A percentile compares a stretch with the other conserved stretches of the same genome.
phyloP scores from a whole-genome alignment of 164 flowering plant species.

The Liquidambar formosana region DNA sequence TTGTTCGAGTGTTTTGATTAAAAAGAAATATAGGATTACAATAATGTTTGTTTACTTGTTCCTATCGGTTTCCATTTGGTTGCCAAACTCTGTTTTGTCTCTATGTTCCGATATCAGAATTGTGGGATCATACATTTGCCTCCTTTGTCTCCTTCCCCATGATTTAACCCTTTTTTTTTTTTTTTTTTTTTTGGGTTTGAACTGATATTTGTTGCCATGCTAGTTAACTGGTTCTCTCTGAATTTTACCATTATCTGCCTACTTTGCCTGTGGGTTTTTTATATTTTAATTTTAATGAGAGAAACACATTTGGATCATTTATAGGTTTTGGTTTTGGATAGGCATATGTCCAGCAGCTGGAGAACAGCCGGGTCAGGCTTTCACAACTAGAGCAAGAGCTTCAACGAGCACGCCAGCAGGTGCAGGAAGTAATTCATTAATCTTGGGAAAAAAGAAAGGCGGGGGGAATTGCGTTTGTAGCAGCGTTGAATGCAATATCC shows the following conservation, averaged over 20 bases:
- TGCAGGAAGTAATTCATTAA: slow-evolving; percentile 12
- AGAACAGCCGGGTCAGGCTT: slow-evolving; percentile 68
- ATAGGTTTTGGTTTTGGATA: slow-evolving; percentile 37
- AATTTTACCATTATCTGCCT: neutral
- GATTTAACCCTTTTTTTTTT: neutral
- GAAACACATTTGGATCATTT: slow-evolving; percentile 15
- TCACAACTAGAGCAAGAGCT: slow-evolving; percentile 83
- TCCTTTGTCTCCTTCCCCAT: neutral
- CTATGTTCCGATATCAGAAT: neutral
- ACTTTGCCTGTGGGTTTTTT: neutral
- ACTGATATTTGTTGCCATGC: neutral
- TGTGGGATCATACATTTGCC: neutral
- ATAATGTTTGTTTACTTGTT: neutral
- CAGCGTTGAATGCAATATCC: neutral
- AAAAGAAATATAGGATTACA: neutral
- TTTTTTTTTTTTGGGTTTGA: too few species aligned
- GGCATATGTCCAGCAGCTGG: slow-evolving; percentile 96
- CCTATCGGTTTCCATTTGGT: neutral
- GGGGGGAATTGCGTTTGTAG: neutral
- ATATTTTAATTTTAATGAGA: slow-evolving; percentile 4
- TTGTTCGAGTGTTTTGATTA: neutral
- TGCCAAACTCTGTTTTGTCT: neutral
- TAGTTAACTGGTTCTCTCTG: neutral
- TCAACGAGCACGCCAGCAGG: slow-evolving; percentile 81
- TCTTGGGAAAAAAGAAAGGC: neutral